Conservation (phyloP, 371 early-diverging fungal genomes). For the Circinella umbellata region DNA sequence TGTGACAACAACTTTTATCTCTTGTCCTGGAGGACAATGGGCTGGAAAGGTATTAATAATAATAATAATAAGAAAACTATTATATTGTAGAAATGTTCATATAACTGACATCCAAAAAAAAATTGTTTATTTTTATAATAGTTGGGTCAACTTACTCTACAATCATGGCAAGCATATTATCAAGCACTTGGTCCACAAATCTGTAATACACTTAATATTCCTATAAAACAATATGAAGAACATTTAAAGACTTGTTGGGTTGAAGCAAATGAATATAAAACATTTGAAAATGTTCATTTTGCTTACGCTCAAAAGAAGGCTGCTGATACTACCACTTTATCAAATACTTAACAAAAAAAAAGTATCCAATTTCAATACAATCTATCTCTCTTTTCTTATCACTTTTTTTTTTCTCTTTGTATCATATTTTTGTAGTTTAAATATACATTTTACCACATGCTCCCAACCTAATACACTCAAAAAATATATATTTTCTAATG, state of each 20-base stretch:
- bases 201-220: slow-evolving; percentile 30
- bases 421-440: neutral
- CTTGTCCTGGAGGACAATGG: slow-evolving; percentile 60
- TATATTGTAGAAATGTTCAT: too few species aligned
- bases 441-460: neutral
- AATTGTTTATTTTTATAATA: slow-evolving; percentile 15
- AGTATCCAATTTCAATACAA: neutral
- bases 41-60: slow-evolving; percentile 46
- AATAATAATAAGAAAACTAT: too few species aligned
- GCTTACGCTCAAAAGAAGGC: slow-evolving; percentile 49
- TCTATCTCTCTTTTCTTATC: neutral
- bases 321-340: neutral
- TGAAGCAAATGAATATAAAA: slow-evolving; percentile 53
- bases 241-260: slow-evolving; percentile 39
- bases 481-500: too few species aligned
- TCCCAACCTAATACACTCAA: too few species aligned
- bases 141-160: slow-evolving; percentile 51
- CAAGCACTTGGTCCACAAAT: slow-evolving; percentile 43
- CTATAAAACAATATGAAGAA: slow-evolving; percentile 33
- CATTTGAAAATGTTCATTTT: slow-evolving; percentile 59
- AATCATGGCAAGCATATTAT: slow-evolving; percentile 52
- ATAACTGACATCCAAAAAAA: too few species aligned
- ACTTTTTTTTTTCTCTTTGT: neutral
- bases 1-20: slow-evolving; percentile 39
- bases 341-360: neutral